A percentile compares a stretch with the other conserved stretches of the same genome.
Evolutionary conservation across 208 protist species (phyloP).

Genomic region (Acanthamoeba rhysodes): DNA sequence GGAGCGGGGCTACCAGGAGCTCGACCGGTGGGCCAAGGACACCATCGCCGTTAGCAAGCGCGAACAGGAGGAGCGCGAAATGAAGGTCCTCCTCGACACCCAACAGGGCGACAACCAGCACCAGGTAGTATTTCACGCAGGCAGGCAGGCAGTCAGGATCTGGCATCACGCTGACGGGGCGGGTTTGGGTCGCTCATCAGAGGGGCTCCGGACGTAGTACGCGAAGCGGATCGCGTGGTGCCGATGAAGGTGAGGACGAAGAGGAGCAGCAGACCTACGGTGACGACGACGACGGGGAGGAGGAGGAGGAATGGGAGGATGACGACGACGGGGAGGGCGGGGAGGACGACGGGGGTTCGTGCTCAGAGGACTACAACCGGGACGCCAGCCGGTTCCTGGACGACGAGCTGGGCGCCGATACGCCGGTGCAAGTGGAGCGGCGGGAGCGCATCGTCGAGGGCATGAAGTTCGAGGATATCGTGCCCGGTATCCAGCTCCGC

Average conservation of each 20-base stretch:
- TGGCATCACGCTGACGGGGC: too few species aligned
- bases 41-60: slow-evolving; percentile 69
- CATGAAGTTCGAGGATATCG: slow-evolving; percentile 72
- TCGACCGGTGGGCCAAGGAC: slow-evolving; percentile 62
- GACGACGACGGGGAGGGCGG: slow-evolving; percentile 16
- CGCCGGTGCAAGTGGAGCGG: slow-evolving; percentile 62
- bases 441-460: neutral
- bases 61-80: slow-evolving; percentile 70
- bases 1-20: slow-evolving; percentile 71
- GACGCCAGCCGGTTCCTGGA: slow-evolving; percentile 64
- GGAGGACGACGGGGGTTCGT: neutral
- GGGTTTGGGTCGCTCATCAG: too few species aligned
- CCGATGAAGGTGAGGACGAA: neutral
- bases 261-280: neutral
- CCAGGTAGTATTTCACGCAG: too few species aligned
- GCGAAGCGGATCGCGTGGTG: neutral
- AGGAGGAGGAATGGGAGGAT: slow-evolving; percentile 60
- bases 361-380: slow-evolving; percentile 54
- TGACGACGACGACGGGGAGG: neutral
- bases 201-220: too few species aligned
- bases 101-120: slow-evolving; percentile 1
- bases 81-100: slow-evolving; percentile 46
- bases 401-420: slow-evolving; percentile 75
- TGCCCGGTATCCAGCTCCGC: slow-evolving; percentile 37
- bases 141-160: too few species aligned